Evolutionary conservation across 345 rosid species (phyloP).

Genomic region (Salix dunnii): DNA sequence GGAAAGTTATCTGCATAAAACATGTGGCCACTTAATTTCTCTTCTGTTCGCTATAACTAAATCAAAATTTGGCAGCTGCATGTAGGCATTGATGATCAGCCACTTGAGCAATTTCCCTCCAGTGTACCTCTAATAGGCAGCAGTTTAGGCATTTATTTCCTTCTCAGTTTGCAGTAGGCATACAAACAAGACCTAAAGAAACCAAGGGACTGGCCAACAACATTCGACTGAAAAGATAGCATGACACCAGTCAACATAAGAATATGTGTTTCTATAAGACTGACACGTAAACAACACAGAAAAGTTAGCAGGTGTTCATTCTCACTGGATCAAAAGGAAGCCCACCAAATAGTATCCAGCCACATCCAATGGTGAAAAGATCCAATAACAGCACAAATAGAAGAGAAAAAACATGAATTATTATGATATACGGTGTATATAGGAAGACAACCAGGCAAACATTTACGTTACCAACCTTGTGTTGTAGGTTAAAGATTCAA

Average conservation of each 20-base stretch:
- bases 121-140: conserved; percentile 1
- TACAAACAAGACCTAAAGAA: conserved; percentile 53
- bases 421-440: background rate
- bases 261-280: background rate
- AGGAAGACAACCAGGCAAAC: background rate
- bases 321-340: conserved; percentile 29
- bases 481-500: background rate
- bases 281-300: background rate
- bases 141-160: conserved; percentile 22
- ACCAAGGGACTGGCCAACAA: conserved; percentile 51
- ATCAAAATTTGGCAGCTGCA: conserved; percentile 18
- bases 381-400: conserved; percentile 4
- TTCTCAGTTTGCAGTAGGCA: conserved; percentile 49
- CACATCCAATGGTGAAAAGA: conserved; percentile 25
- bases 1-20: background rate
- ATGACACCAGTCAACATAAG: background rate
- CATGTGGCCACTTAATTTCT: background rate
- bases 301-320: background rate
- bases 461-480: background rate
- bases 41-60: background rate
- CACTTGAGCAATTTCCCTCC: conserved; percentile 15
- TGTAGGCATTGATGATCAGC: background rate
- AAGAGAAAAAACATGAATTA: background rate
- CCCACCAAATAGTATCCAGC: conserved; percentile 28
- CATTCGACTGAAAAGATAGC: conserved; percentile 42